These are phyloP conservation scores for Epicoccum nigrum DNA, from an alignment of 2,329 filamentous ascomycete genomes.

Conservation along the genomic window DNA sequence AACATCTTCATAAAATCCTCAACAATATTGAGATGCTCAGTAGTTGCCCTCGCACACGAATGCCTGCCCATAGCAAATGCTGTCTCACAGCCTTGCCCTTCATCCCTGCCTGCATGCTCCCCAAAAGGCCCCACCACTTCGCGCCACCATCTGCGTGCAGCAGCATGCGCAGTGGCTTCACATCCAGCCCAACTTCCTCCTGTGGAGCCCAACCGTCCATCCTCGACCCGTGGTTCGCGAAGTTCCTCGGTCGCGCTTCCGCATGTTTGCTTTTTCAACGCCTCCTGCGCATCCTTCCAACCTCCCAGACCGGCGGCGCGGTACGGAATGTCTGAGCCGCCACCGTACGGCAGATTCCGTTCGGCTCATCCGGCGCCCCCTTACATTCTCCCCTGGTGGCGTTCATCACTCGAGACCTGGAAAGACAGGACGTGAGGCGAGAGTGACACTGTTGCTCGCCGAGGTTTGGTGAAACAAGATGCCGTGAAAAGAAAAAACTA, in stretches of 20 bases:
- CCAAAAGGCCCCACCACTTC: too few species aligned
- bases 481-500: too few species aligned
- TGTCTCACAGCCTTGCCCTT: neutral
- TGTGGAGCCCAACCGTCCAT: neutral
- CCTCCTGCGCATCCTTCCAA: slow-evolving; percentile 3
- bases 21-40: too few species aligned
- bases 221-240: neutral
- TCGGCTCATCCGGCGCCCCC: too few species aligned
- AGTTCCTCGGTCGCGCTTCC: slow-evolving; percentile 3
- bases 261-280: slow-evolving; percentile 12
- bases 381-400: too few species aligned
- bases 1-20: too few species aligned
- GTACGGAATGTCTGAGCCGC: slow-evolving; percentile 2
- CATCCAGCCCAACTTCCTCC: neutral
- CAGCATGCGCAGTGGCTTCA: neutral
- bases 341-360: neutral
- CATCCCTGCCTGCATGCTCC: neutral
- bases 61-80: too few species aligned
- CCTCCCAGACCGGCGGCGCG: neutral
- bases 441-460: neutral
- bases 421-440: neutral
- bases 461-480: too few species aligned
- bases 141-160: slow-evolving; percentile 1
- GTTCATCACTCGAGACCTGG: too few species aligned
- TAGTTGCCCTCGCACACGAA: too few species aligned